Percentiles rank a stretch among this genome's conserved stretches.
phyloP scores from a whole-genome alignment of 1,284 basidiomycete species.

The Naganishia sp. region DNA sequence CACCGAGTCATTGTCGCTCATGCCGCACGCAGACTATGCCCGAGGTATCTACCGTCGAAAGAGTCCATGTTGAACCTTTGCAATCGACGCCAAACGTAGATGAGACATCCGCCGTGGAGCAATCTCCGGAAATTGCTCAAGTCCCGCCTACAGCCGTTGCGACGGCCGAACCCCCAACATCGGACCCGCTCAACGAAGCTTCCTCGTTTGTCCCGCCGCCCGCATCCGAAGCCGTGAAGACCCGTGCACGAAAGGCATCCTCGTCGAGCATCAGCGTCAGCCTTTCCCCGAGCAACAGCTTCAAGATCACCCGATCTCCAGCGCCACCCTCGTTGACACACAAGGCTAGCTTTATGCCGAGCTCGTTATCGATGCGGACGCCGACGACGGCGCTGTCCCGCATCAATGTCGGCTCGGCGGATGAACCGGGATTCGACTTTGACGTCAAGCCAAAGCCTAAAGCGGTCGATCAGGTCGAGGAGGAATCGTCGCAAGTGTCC shows the following conservation, averaged over 20 bases:
- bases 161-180: not conserved
- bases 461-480: not conserved
- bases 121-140: not conserved
- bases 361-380: slow-evolving; percentile 14
- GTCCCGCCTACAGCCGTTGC: no score
- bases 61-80: not conserved
- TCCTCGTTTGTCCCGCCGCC: slow-evolving; percentile 2
- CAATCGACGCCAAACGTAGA: not conserved
- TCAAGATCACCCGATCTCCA: slow-evolving; percentile 1
- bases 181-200: not conserved
- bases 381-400: slow-evolving; percentile 22
- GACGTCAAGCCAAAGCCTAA: slow-evolving; percentile 13
- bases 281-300: slow-evolving; percentile 20
- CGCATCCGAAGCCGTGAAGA: not conserved
- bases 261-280: slow-evolving; percentile 24
- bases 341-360: slow-evolving; percentile 27
- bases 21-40: no score
- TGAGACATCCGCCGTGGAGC: not conserved
- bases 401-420: slow-evolving; percentile 23
- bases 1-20: no score
- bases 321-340: slow-evolving; percentile 11
- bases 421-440: slow-evolving; percentile 24
- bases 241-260: slow-evolving; percentile 20
- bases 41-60: no score
- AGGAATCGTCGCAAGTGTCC: not conserved